Evolutionary conservation across 2,329 filamentous ascomycete genomes (phyloP).

Genomic region (Penicillium griseofulvum): DNA sequence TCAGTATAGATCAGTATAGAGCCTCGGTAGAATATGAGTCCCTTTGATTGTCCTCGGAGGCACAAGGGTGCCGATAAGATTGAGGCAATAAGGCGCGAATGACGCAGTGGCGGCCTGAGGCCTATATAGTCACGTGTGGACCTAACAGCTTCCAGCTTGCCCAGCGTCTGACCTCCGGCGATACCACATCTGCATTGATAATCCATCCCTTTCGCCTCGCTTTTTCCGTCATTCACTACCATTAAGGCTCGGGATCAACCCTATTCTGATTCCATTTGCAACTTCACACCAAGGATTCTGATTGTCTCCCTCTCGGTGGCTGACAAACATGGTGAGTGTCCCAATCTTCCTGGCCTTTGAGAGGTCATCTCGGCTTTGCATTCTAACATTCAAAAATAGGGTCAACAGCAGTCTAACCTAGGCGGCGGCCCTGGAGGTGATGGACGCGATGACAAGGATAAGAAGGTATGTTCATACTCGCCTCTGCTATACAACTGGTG

Average conservation of each 20-base stretch:
- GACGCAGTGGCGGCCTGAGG: slow-evolving; percentile 19
- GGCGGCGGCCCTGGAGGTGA: slow-evolving; percentile 70
- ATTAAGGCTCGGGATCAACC: not conserved
- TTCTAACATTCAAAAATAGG: slow-evolving; percentile 35
- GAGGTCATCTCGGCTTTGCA: slow-evolving; percentile 3
- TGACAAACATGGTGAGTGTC: slow-evolving; percentile 37
- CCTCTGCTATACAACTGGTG: not conserved
- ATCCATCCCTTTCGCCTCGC: slow-evolving; percentile 12
- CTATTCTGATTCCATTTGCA: not conserved
- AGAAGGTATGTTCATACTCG: slow-evolving; percentile 64
- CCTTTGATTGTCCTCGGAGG: slow-evolving; percentile 1
- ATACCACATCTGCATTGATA: slow-evolving; percentile 18
- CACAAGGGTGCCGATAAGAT: not conserved
- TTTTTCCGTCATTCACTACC: slow-evolving; percentile 6
- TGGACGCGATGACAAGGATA: slow-evolving; percentile 81
- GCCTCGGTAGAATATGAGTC: not conserved
- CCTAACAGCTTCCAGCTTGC: slow-evolving; percentile 25
- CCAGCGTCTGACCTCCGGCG: slow-evolving; percentile 15
- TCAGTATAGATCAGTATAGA: not conserved
- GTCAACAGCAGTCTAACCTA: slow-evolving; percentile 73
- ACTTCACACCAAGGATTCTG: slow-evolving; percentile 4
- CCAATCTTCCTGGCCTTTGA: slow-evolving; percentile 9
- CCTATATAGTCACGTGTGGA: slow-evolving; percentile 15
- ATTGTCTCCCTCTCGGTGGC: slow-evolving; percentile 20
- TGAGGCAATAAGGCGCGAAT: slow-evolving; percentile 18